Evolutionary conservation across 73 alveolate genomes (phyloP).

Genomic region (Symbiodinium natans): DNA sequence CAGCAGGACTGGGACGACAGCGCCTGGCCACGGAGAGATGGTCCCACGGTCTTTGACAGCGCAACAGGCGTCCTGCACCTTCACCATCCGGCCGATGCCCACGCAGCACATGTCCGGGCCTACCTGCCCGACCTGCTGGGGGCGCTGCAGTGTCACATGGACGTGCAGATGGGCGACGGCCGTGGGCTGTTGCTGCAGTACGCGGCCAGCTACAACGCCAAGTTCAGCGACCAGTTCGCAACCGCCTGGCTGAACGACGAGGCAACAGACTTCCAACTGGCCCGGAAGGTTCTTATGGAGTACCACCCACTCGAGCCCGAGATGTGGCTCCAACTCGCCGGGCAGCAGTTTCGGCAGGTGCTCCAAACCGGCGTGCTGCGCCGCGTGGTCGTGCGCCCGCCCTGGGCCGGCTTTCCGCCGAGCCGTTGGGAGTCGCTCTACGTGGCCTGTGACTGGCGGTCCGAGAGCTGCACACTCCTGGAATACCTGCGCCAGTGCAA

Average conservation of each 20-base stretch:
- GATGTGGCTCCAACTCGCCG: not conserved
- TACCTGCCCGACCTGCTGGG: slow-evolving; percentile 7
- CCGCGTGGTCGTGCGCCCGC: not conserved
- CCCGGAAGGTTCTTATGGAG: not conserved
- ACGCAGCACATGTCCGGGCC: slow-evolving; percentile 5
- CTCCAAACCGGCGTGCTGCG: not conserved
- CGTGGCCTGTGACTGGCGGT: not conserved
- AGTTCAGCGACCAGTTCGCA: no score
- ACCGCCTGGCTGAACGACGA: not conserved
- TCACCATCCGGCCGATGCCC: not conserved
- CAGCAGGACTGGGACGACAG: not conserved
- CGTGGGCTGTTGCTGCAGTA: not conserved
- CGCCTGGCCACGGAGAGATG: slow-evolving; percentile 13
- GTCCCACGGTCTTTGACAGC: not conserved
- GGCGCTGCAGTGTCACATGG: not conserved
- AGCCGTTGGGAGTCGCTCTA: not conserved
- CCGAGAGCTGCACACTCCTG: not conserved
- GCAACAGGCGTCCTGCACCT: not conserved
- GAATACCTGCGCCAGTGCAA: not conserved
- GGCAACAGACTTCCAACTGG: not conserved
- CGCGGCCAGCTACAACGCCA: not conserved
- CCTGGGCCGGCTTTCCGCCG: not conserved
- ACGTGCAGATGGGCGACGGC: no score
- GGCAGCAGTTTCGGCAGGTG: not conserved
- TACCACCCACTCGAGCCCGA: not conserved